Evolutionary conservation across 2,329 filamentous ascomycete species (phyloP).

Genomic region (Chlorencoelia australis): DNA sequence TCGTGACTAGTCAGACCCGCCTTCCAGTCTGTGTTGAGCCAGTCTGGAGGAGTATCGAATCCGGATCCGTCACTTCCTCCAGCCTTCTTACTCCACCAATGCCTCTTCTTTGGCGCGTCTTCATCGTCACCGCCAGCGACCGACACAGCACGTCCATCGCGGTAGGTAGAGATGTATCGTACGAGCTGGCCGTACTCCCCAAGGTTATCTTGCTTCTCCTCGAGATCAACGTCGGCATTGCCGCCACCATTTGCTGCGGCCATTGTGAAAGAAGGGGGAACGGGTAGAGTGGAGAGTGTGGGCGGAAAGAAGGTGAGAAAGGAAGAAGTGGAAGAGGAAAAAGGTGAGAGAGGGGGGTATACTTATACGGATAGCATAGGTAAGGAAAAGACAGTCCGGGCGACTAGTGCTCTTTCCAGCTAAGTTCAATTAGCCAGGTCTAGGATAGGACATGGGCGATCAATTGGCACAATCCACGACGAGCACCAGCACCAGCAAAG

Average conservation of each 20-base stretch:
- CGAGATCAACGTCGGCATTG: conserved; percentile 1
- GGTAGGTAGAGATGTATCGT: conserved; percentile 58
- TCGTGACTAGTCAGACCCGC: conserved; percentile 49
- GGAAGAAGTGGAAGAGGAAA: neutral
- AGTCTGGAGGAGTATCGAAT: conserved; percentile 47
- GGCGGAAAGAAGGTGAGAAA: neutral
- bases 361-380: conserved; percentile 6
- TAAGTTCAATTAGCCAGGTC: no score
- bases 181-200: conserved; percentile 58
- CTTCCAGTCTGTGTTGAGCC: conserved; percentile 58
- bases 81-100: conserved; percentile 45
- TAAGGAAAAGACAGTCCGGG: no score
- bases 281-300: neutral
- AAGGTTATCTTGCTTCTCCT: conserved; percentile 21
- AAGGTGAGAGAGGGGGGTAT: neutral
- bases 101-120: conserved; percentile 36
- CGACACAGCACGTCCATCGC: conserved; percentile 44
- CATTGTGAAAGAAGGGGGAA: conserved; percentile 5
- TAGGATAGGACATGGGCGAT: conserved; percentile 5
- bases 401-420: no score
- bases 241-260: conserved; percentile 5
- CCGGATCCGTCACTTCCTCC: conserved; percentile 27
- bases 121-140: conserved; percentile 33
- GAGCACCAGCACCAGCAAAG: no score
- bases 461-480: neutral